A percentile compares a stretch with the other conserved stretches of the same genome.
Evolutionary conservation across 2,329 filamentous ascomycete genomes (phyloP).

Genomic region (Colletotrichum tropicale): DNA sequence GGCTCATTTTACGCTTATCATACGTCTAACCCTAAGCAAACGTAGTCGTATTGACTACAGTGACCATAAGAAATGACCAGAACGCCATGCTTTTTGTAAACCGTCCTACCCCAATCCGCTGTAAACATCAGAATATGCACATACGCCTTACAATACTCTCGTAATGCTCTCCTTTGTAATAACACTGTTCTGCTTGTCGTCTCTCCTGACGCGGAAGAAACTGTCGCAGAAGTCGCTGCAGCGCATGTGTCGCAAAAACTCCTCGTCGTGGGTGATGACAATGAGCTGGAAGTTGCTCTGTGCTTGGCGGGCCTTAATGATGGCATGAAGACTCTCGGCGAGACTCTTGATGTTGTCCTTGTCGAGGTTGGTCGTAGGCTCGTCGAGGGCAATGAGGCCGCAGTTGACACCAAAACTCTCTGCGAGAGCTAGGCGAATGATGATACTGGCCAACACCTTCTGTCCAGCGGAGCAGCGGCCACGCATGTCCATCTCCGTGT

Average conservation of each 20-base stretch:
- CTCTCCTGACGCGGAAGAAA: slow-evolving; percentile 86
- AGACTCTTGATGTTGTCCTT: slow-evolving; percentile 92
- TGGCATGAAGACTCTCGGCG: slow-evolving; percentile 82
- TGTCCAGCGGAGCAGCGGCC: slow-evolving; percentile 96
- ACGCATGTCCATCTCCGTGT: slow-evolving; percentile 99
- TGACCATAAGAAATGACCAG: background rate
- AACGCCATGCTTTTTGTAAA: slow-evolving; percentile 1
- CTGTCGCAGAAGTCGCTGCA: slow-evolving; percentile 91
- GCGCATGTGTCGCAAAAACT: slow-evolving; percentile 92
- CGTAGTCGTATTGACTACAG: background rate
- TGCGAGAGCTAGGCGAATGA: slow-evolving; percentile 93
- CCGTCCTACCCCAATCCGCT: background rate
- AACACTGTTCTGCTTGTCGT: slow-evolving; percentile 84
- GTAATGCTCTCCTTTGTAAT: slow-evolving; percentile 75
- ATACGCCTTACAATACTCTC: slow-evolving; percentile 40
- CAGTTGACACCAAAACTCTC: slow-evolving; percentile 97
- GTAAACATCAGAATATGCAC: background rate
- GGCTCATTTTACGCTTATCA: background rate
- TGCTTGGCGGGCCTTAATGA: slow-evolving; percentile 81
- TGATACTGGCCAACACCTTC: slow-evolving; percentile 95
- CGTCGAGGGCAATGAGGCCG: slow-evolving; percentile 93
- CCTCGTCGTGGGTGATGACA: slow-evolving; percentile 98
- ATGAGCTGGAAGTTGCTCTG: slow-evolving; percentile 98
- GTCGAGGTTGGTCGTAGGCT: slow-evolving; percentile 97
- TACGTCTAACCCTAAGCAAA: background rate